These are phyloP conservation scores for Globisporangium spinosum DNA, from an alignment of 352 stramenopile genomes.

Conservation along the genomic window DNA sequence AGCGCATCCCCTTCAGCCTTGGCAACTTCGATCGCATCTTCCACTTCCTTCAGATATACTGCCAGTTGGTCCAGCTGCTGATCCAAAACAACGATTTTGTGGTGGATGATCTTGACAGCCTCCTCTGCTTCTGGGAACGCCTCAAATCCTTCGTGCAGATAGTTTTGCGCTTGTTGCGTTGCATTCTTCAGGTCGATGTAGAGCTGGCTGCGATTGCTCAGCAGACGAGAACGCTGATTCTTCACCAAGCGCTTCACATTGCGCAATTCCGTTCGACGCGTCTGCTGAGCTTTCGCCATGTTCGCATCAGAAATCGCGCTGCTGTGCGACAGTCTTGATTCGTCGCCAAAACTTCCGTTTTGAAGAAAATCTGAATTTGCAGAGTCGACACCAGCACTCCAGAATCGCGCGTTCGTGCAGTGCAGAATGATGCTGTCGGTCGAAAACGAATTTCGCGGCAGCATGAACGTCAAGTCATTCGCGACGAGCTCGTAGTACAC, in stretches of 20 bases:
- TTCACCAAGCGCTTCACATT: slow-evolving; percentile 77
- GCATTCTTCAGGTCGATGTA: slow-evolving; percentile 81
- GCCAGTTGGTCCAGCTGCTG: slow-evolving; percentile 66
- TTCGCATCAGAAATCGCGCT: slow-evolving; percentile 36
- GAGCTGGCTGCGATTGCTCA: slow-evolving; percentile 79
- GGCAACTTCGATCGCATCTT: slow-evolving; percentile 62
- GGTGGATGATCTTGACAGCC: slow-evolving; percentile 78
- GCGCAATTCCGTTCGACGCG: slow-evolving; percentile 53
- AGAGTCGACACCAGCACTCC: slow-evolving; percentile 61
- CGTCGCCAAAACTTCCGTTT: slow-evolving; percentile 66
- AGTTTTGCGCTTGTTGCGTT: slow-evolving; percentile 80
- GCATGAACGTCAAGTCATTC: slow-evolving; percentile 76
- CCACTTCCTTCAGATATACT: slow-evolving; percentile 65
- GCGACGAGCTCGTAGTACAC: slow-evolving; percentile 65
- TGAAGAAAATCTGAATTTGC: slow-evolving; percentile 71
- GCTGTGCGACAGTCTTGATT: slow-evolving; percentile 40
- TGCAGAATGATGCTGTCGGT: slow-evolving; percentile 67
- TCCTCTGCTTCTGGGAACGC: slow-evolving; percentile 69
- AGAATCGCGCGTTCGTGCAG: slow-evolving; percentile 70
- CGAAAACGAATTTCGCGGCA: slow-evolving; percentile 79
- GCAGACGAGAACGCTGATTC: slow-evolving; percentile 75
- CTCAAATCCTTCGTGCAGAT: slow-evolving; percentile 80
- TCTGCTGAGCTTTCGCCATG: slow-evolving; percentile 55
- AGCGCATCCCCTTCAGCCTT: slow-evolving; percentile 56
- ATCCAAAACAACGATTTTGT: slow-evolving; percentile 76